Evolutionary conservation across 2,329 filamentous ascomycete species (phyloP), one percentile per base, ranked within the genome.

Genomic region (Trichophaea hybrida): DNA sequence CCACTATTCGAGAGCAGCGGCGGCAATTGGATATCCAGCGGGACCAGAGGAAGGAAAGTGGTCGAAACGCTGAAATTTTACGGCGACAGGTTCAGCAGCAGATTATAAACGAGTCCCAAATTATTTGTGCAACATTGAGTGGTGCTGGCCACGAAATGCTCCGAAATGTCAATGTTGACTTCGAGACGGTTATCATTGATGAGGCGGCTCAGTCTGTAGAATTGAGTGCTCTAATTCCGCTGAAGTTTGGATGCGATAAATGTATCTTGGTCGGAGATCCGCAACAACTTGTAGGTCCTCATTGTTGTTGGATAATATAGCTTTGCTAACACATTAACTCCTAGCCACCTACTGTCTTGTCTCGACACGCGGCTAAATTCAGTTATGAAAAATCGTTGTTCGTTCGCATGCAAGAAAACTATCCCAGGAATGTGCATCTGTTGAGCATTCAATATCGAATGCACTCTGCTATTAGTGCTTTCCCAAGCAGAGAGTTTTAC

Each of bases 401-500:
- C 75, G 93, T 97, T 57, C 86, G 93, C 37, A 98, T 98, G 91
- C 93, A 97, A 71, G 83, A 84, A 68, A 96, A 96, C 65, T 84
- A 91, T 68, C 87, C 88, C 0, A 77, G 86, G 35, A 85, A 94
- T 65, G 83, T 98, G 13, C 91, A 98, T 74, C 78, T 98, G 32
- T 81, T 98, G n/a, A 91, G 97, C 70, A 93, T 86, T 59, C 93
- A 98, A 70, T 98, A 98, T 71, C 93, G 93, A 73, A 98, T 98
- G 94, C 93, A 98, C 74, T 93, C 94, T 0, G 88, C 93, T 66
- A 98, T 98, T 71, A 95, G 89, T 72, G 73, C 77, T 56, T 98
- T 96, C 72, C 93, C 94, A 1, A 95, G 89, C 71, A 76, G 79
- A 67, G 85, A 90, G 55, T 98, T 98, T 74, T 98, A 98, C 74